Evolutionary conservation across 352 stramenopile genomes (phyloP), one percentile per base, ranked within the genome.

Genomic region (Phytophthora constricta): DNA sequence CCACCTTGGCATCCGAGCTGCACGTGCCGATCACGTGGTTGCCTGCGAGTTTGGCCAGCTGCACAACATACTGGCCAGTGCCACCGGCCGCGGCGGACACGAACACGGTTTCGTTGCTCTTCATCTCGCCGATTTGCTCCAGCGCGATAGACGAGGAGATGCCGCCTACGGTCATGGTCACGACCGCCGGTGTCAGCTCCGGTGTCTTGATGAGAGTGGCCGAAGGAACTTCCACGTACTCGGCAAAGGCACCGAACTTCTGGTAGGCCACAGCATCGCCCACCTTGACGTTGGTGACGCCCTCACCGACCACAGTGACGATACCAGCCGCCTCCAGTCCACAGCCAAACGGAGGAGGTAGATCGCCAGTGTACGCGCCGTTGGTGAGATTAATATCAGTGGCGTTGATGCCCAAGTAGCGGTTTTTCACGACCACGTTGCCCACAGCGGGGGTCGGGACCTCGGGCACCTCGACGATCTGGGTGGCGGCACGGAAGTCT

Each of bases 341-440:
- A 4, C 64, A 72, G 9, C 31, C 65, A 51, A 14, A 68, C 37
- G 13, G 58, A 46, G 9, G 66, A 50, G 2, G 58, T 68, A 13
- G 64, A 57, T 28, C 58, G 51, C 26, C 64, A 9, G 14, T 59
- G 55, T 64, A 64, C 5, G 37, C 62, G 19, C 77, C 79, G 61
- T 82, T 85, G 23, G 78, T 86, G 49, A 86, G 62, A 66, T 82
- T 86, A 52, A 87, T 68, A 56, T 87, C 76, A 11, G 78, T 82
- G 41, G 73, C 78, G 39, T 87, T 87, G 63, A 87, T 80, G 9
- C 77, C 77, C 39, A 72, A 23, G 45, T 65, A 72, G 13, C 28
- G 58, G 45, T 68, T 72, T 64, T 82, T 56, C 33, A 87, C 73
- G 28, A 87, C 70, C 23, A 83, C 60, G 25, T 67, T 49, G 13